Base-by-base conservation (phyloP, 23 red algal genomes). In the Gracilaria vermiculophylla region DNA sequence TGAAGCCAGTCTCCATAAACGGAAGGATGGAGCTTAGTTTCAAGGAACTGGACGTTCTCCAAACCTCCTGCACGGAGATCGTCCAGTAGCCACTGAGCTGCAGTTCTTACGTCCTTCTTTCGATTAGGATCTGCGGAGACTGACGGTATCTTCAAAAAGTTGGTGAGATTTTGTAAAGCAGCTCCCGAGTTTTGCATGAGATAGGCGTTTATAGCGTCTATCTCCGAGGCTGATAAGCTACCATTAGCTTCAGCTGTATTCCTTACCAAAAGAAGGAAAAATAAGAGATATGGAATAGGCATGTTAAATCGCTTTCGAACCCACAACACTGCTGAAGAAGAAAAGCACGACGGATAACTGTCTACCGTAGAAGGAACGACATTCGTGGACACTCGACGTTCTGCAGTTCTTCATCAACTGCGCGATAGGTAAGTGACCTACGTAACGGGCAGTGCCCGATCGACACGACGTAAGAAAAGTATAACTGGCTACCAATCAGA, bases 1-100 rank as follows among this genome's bases (percentile, higher is more conserved):
- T 78, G 56, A 31, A 93, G 67, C 78, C 79, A 93, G 21, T 93
- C 80, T 65, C 50, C 90, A 27, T 95, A 95, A 57, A 95, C 94
- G 37, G 82, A 54, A 14, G 94, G 94, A 76, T 75, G 65, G 23
- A 75, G 52, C 48, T 74, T 79, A 53, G 78, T 69, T 43, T 69
- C 64, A 19, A 77, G 73, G 15, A 72, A 60, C 80, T 74, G 44
- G 13, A 71, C 69, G 51, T 83, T 76, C 20, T 81, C 70, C 21
- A 78, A 62, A 51, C 85, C 83, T 32, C 76, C 76, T 29, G 39
- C 47, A 24, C 36, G 54, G 53, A 80, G 56, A 80, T 89, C 35
- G 31, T 65, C 49, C 14, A 62, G 42, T 24, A 94, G 76, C 77
- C 78, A 88, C 21, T 89, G 43, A 39, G 83, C 80, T 14, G 64